Base-by-base conservation (phyloP, 306 rosid genomes). In the Castanea crenata region DNA sequence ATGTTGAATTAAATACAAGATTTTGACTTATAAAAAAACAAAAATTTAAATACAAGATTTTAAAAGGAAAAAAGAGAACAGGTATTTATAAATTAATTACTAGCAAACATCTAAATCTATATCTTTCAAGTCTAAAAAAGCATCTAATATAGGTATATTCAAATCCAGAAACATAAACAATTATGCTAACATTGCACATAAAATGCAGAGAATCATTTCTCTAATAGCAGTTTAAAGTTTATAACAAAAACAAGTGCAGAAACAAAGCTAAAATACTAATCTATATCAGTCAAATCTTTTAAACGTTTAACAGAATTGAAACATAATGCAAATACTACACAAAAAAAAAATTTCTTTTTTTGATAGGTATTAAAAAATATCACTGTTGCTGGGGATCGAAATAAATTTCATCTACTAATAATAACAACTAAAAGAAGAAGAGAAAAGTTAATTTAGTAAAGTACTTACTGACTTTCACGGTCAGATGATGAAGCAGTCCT, bases 401-500 rank as follows among this genome's bases (percentile, higher is more conserved):
- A 12, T 49, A 49, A 49, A 12, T 49, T 49, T 49, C 54, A 49
- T 49, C 54, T 49, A 3, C 14, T 49, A 49, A 49, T 49, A 49
- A 49, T 49, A 9, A 18, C 65, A 2, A 59, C 65, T 59, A n/a
- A 59, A 59, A 35, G 27, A 19, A 14, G 72, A 57, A 21, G 72
- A 75, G 5, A 78, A 65, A 49, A 44, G 35, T 27, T 21, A 62
- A 77, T 31, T 38, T 29, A 74, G 16, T 49, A 63, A 74, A 76
- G 71, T 82, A 88, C 96, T 88, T 82, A 95, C 99, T 93, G 98
- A 88, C 99, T 95, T 89, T 95, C 99, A 55, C 76, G 97, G 69
- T 95, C 99, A 1, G 99, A 93, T 52, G 99, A 95, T 88, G 99
- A 95, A 83, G 92, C 92, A 52, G 95, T 90, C 87, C 94, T 91